Base-by-base conservation (phyloP, 225 moss, liverwort and hornwort species). In the Straminergon stramineum region DNA sequence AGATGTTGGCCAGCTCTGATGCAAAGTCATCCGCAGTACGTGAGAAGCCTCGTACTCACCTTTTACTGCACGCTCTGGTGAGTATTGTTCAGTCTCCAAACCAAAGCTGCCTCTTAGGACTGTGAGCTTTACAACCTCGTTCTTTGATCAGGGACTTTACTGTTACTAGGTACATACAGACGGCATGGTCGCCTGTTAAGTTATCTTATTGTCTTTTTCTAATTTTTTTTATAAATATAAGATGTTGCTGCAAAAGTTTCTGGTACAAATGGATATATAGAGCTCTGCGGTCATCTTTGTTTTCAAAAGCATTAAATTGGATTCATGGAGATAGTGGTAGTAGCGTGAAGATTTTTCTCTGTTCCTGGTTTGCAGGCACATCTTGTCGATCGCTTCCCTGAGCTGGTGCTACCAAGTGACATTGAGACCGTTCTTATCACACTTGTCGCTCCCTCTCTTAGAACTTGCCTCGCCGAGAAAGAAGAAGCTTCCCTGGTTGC, bases 11-110 rank as follows among this genome's bases (percentile, higher is more conserved):
- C 82, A 93, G 75, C 68, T 91, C 91, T 90, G 94, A 88, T 17
- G 82, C 94, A 73, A 90, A 93, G 70, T 93, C 91, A 56, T 93
- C 95, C 58, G 80, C 90, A 21, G 93, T 92, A 92, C 89, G 89
- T 58, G 96, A 95, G 85, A 86, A 94, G 69, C 94, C 97, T 61
- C 96, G 92, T 70, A 95, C 94, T 86, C 95, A 96, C 74, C 91
- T 97, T 76, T 90, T 96, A 71, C 93, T 97, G 84, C 95, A 96
- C 85, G 96, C 96, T 64, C 94, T 95, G 95, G 99, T 99, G 87
- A 88, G 88, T 87, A 65, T 63, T 89, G 32, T 82, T 84, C 39
- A 79, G 45, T 86, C 63, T 71, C 28, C 51, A 71, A 89, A 35
- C 76, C 55, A 61, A 51, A 63, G 31, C 52, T 85, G 51, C 41